phyloP scores from a whole-genome alignment of 2,329 filamentous ascomycete species.

The Drechslerella coelobrocha region DNA sequence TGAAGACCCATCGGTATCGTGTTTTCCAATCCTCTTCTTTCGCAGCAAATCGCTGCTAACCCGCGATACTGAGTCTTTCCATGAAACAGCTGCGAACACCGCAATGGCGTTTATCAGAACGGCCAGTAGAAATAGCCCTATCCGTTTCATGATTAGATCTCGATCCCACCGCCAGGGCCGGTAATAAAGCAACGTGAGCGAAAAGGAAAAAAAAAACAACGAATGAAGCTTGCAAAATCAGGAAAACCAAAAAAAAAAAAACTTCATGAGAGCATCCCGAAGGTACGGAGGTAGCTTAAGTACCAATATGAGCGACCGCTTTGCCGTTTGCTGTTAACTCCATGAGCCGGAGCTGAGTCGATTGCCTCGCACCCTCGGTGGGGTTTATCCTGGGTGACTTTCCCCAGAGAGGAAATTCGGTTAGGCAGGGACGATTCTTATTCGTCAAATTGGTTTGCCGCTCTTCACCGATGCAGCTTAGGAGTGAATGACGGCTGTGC shows the following conservation, averaged over 20 bases:
- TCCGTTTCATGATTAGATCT: constrained; percentile 30
- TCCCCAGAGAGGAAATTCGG: neutral
- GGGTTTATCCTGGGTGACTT: neutral
- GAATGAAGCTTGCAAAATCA: neutral
- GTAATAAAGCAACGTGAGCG: constrained; percentile 5
- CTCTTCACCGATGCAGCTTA: neutral
- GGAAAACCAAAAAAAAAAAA: neutral
- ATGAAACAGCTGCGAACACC: constrained; percentile 24
- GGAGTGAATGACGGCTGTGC: neutral
- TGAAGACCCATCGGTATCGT: constrained; percentile 12
- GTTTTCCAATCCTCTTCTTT: constrained; percentile 12
- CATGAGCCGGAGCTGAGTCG: neutral
- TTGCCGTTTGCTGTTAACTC: neutral
- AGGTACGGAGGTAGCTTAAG: constrained; percentile 26
- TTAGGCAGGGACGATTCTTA: neutral
- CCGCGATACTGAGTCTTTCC: constrained; percentile 47
- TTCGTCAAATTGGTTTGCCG: neutral
- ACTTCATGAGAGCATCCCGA: neutral
- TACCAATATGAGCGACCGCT: constrained; percentile 11
- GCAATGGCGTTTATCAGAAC: constrained; percentile 20
- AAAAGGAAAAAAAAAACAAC: constrained; percentile 4
- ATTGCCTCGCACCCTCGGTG: neutral
- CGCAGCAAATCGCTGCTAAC: constrained; percentile 37
- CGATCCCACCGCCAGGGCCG: constrained; percentile 26
- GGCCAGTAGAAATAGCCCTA: constrained; percentile 15